Conservation (phyloP, 345 rosid genomes). For the Trapa incisa region DNA sequence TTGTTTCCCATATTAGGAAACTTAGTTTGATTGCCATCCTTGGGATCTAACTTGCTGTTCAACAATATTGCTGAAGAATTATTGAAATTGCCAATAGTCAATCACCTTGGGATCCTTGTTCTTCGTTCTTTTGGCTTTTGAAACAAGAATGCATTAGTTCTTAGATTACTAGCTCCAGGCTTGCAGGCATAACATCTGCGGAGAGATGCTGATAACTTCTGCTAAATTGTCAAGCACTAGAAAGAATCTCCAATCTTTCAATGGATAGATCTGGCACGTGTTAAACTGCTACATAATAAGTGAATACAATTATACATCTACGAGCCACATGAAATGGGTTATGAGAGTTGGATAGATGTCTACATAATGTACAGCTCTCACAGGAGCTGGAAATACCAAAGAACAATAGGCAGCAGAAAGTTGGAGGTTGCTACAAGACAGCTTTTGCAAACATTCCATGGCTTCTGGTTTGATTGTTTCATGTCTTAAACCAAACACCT, state of each 20-base stretch:
- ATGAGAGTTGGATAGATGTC: no score
- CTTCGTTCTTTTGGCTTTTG: neutral
- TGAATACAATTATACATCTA: no score
- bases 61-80: neutral
- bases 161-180: neutral
- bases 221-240: no score
- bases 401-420: no score
- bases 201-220: neutral
- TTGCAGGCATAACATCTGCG: neutral
- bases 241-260: neutral
- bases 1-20: no score
- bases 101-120: neutral
- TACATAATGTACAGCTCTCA: neutral
- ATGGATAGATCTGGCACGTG: neutral
- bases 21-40: no score
- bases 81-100: neutral
- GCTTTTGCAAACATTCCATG: neutral
- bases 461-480: neutral
- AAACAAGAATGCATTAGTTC: neutral
- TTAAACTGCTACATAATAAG: neutral
- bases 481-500: conserved; percentile 4
- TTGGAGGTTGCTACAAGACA: neutral
- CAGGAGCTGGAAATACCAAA: neutral
- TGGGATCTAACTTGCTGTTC: no score
- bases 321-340: no score